Evolutionary conservation across 495 filamentous ascomycete species (phyloP), one percentile per base, ranked within the genome.

Genomic region (Penicillium subrubescens): DNA sequence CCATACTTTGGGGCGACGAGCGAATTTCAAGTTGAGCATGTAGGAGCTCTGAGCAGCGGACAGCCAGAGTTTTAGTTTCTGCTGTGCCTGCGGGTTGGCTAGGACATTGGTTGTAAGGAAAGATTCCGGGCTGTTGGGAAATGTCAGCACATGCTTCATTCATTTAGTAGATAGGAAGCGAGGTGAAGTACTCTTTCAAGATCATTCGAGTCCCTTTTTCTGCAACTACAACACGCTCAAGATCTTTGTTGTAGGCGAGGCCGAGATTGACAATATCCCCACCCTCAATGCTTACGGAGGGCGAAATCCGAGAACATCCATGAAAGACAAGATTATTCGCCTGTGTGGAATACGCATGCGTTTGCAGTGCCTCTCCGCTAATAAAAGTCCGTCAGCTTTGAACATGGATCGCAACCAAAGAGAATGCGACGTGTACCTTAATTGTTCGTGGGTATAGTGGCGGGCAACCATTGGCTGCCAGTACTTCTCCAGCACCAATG

Each of bases 401-500:
- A 21, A 21, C 11, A n/a, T 12, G 7, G 14, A 2, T 15, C 2
- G 15, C 52, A 31, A 34, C 23, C 10, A 37, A 21, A 37, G 31
- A 12, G n/a, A 15, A 15, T 46, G 14, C 44, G 25, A 55, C 19
- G 15, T 53, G 53, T 64, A 73, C 71, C 62, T 64, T 5, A 73
- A 48, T 23, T 60, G 41, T 5, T 66, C 64, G 51, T 73, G 71
- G 11, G 66, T 67, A 43, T 73, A 71, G 62, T 73, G 71, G 1
- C 71, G 71, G 35, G 71, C 71, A 64, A 56, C 65, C 61, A 71
- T 68, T 55, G 71, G 71, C 61, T 71, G 63, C 71, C 71, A 73
- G 48, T 73, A 73, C 61, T 71, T 67, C 43, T 73, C 71, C 60
- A 73, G 50, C 19, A 73, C 66, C 31, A 73, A 46, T 5, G 68